A percentile compares a stretch with the other conserved stretches of the same genome.
phyloP scores from a whole-genome alignment of 768 basidiomycete genomes.

The Holtermanniella nyarrowii region DNA sequence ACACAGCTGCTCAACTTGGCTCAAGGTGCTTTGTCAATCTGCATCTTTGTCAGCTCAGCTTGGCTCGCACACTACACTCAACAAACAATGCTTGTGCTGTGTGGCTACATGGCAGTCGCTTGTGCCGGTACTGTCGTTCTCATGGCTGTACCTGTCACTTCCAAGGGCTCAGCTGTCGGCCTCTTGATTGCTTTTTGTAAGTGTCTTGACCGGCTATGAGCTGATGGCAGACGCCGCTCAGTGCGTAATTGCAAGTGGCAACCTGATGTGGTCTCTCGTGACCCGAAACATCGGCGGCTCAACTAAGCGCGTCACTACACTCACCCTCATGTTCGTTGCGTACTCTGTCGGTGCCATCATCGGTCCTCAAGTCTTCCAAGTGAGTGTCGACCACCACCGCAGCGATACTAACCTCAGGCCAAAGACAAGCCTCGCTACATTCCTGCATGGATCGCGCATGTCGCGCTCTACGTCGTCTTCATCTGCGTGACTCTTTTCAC shows the following conservation, averaged over 20 bases:
- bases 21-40: constrained; percentile 39
- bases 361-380: constrained; percentile 47
- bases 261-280: constrained; percentile 20
- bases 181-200: constrained; percentile 49
- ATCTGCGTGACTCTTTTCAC: constrained; percentile 44
- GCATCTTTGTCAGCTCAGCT: constrained; percentile 18
- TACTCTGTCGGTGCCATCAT: constrained; percentile 50
- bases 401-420: constrained; percentile 18
- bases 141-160: constrained; percentile 44
- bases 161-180: constrained; percentile 45
- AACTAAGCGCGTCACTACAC: constrained; percentile 42
- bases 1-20: constrained; percentile 48
- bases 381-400: not conserved
- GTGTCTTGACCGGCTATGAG: not conserved
- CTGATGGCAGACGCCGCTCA: constrained; percentile 17
- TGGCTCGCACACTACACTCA: constrained; percentile 36
- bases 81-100: constrained; percentile 47
- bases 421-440: constrained; percentile 48
- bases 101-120: constrained; percentile 49
- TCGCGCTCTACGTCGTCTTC: constrained; percentile 47
- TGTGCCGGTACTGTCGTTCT: constrained; percentile 49
- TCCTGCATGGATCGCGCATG: constrained; percentile 47
- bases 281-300: constrained; percentile 20
- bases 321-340: constrained; percentile 48
- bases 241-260: constrained; percentile 20